Conservation (phyloP, 495 filamentous ascomycete genomes). For the Aspergillus leporis region DNA sequence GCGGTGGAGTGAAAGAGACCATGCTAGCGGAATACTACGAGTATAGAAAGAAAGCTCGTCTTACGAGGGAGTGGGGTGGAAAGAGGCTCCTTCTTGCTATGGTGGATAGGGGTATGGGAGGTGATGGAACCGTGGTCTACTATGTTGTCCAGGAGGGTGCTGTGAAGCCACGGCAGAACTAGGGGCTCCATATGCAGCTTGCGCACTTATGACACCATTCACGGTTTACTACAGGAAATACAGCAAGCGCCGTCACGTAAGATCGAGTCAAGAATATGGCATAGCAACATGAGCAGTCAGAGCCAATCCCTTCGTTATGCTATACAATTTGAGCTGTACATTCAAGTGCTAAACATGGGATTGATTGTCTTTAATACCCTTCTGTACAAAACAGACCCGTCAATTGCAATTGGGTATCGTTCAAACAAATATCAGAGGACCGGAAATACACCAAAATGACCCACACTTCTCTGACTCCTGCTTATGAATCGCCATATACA, state of each 20-base stretch:
- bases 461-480: slow-evolving; percentile 10
- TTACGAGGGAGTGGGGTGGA: slow-evolving; percentile 41
- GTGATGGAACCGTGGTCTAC: slow-evolving; percentile 92
- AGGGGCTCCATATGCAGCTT: too few relatives aligned
- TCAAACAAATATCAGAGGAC: slow-evolving; percentile 17
- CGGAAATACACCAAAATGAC: slow-evolving; percentile 6
- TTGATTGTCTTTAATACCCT: background rate
- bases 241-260: background rate
- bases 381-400: slow-evolving; percentile 1
- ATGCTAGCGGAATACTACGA: slow-evolving; percentile 41
- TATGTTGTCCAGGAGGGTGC: slow-evolving; percentile 95
- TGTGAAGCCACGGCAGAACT: slow-evolving; percentile 96
- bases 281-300: background rate
- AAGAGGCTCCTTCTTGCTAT: slow-evolving; percentile 84
- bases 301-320: background rate
- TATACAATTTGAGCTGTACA: background rate
- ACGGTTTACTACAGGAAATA: background rate
- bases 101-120: slow-evolving; percentile 57
- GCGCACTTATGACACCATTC: background rate
- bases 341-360: background rate
- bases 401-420: slow-evolving; percentile 38
- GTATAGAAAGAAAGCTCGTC: slow-evolving; percentile 32
- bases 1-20: slow-evolving; percentile 27
- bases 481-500: slow-evolving; percentile 21
- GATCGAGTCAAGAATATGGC: background rate